These are phyloP conservation scores for Termitomyces sp. DNA, from an alignment of 768 basidiomycete genomes.

Conservation along the genomic window DNA sequence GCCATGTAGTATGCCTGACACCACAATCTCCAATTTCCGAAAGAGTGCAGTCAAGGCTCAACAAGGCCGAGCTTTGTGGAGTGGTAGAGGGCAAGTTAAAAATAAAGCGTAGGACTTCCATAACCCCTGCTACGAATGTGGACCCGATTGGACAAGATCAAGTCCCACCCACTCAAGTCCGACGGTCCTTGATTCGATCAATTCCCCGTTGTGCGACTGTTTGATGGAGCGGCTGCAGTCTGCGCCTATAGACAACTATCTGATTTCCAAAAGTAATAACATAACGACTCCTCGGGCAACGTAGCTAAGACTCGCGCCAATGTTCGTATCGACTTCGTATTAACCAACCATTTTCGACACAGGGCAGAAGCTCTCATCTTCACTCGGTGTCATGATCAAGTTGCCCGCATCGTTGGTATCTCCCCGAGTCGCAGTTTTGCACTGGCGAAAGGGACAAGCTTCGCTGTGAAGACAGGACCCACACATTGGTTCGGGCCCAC, in stretches of 20 bases:
- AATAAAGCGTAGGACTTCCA: background rate
- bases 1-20: background rate
- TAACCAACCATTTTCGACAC: background rate
- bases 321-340: background rate
- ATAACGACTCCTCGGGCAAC: background rate
- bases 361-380: background rate
- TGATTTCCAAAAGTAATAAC: background rate
- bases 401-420: conserved; percentile 27
- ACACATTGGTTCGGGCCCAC: conserved; percentile 26
- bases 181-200: background rate
- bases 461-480: conserved; percentile 25
- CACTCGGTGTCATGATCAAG: conserved; percentile 1
- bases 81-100: background rate
- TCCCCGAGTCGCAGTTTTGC: conserved; percentile 35
- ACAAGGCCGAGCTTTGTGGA: background rate
- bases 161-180: background rate
- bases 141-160: background rate
- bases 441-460: conserved; percentile 33
- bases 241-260: background rate
- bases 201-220: background rate
- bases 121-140: background rate
- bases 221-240: background rate
- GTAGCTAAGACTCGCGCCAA: background rate
- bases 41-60: background rate
- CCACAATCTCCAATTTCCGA: background rate